phyloP scores from a whole-genome alignment of 192 early-diverging fungal genomes.

The Entomortierella beljakovae region DNA sequence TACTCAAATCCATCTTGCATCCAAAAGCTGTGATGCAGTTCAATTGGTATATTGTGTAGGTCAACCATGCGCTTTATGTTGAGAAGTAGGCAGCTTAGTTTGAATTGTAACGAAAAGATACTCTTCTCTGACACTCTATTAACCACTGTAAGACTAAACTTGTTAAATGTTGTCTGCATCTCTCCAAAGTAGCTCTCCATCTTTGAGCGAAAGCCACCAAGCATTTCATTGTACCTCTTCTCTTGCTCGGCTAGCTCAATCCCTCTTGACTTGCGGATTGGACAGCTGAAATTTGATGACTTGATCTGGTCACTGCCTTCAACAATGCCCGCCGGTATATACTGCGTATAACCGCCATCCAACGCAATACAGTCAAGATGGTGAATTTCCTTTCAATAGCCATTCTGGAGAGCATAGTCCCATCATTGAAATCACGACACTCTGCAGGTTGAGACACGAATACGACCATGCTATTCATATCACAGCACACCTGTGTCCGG shows the following conservation, averaged over 20 bases:
- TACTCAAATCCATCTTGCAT: conserved; percentile 28
- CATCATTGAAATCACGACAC: no score
- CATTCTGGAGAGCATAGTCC: conserved; percentile 35
- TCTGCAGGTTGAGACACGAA: no score
- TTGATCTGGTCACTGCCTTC: not conserved
- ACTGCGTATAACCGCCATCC: conserved; percentile 37
- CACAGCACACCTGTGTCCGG: conserved; percentile 29
- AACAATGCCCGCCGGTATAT: not conserved
- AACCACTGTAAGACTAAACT: conserved; percentile 18
- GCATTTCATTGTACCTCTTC: conserved; percentile 15
- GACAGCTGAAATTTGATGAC: conserved; percentile 17
- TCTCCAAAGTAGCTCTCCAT: conserved; percentile 30
- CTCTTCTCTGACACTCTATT: no score
- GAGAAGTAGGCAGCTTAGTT: conserved; percentile 17
- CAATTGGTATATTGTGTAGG: conserved; percentile 14
- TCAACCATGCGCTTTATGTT: conserved; percentile 28
- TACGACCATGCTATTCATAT: no score
- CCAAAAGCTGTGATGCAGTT: conserved; percentile 26
- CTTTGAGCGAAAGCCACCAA: conserved; percentile 39
- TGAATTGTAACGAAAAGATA: conserved; percentile 21
- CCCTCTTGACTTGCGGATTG: conserved; percentile 27
- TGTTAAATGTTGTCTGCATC: conserved; percentile 31
- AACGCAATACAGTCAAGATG: conserved; percentile 33
- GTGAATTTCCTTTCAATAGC: conserved; percentile 24
- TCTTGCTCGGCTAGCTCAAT: conserved; percentile 20